Percentiles rank a stretch among this genome's conserved stretches.
phyloP scores from a whole-genome alignment of 2,329 filamentous ascomycete species.

The Fusarium sp. region DNA sequence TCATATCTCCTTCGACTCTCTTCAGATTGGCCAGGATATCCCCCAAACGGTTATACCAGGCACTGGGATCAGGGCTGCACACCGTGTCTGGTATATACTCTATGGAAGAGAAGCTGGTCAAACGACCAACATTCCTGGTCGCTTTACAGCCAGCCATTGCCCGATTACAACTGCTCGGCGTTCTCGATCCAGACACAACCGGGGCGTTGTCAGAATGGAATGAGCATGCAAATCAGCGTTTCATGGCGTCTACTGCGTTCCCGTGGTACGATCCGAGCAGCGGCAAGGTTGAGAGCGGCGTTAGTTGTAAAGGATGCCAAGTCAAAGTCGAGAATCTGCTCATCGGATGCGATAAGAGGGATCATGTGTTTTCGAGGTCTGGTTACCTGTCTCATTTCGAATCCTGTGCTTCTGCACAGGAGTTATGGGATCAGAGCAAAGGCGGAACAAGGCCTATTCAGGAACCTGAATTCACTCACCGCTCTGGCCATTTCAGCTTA shows the following conservation, averaged over 20 bases:
- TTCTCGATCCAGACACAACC: background rate
- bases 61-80: background rate
- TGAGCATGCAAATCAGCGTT: conserved; percentile 2
- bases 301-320: conserved; percentile 28
- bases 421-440: conserved; percentile 1
- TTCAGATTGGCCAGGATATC: background rate
- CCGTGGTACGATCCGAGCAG: conserved; percentile 6
- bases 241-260: conserved; percentile 12
- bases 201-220: background rate
- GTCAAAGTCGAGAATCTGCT: conserved; percentile 11
- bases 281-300: background rate
- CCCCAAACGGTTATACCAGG: background rate
- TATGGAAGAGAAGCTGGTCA: background rate
- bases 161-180: background rate
- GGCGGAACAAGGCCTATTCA: background rate
- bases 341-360: conserved; percentile 6
- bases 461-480: conserved; percentile 11
- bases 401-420: conserved; percentile 1
- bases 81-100: background rate
- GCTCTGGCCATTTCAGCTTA: background rate
- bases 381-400: conserved; percentile 5
- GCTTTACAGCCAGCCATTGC: background rate
- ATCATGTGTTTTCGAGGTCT: conserved; percentile 7
- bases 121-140: background rate
- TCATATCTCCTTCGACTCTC: background rate